These are phyloP conservation scores for Rhodotorula mucilaginosa DNA, from an alignment of 1,284 basidiomycete genomes.

Conservation along the genomic window DNA sequence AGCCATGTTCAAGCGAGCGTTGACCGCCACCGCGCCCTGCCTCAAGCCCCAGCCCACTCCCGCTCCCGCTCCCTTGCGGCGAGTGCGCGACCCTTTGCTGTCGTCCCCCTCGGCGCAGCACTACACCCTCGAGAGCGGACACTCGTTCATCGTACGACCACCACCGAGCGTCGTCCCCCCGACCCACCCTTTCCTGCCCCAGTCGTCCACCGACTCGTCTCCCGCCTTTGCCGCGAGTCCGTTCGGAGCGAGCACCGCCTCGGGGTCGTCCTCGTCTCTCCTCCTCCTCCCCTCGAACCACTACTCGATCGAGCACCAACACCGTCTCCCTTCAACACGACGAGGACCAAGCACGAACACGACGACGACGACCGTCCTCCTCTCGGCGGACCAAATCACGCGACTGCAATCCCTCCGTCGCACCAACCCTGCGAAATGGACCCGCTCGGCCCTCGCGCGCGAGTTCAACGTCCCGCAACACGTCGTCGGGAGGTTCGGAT, in stretches of 20 bases:
- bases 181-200: conserved; percentile 11
- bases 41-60: not conserved
- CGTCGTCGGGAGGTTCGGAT: conserved; percentile 30
- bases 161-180: conserved; percentile 31
- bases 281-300: conserved; percentile 2
- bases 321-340: conserved; percentile 7
- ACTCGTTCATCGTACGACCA: conserved; percentile 30
- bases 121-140: conserved; percentile 23
- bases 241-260: conserved; percentile 1
- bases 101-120: conserved; percentile 25
- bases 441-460: conserved; percentile 22
- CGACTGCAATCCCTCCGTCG: conserved; percentile 22
- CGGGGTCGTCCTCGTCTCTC: not conserved
- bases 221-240: conserved; percentile 1
- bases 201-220: not conserved
- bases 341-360: not conserved
- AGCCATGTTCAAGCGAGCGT: conserved; percentile 13
- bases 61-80: conserved; percentile 1
- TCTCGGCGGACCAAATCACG: conserved; percentile 12
- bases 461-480: conserved; percentile 25
- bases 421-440: conserved; percentile 7
- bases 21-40: not conserved
- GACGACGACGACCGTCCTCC: not conserved
- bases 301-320: not conserved
- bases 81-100: conserved; percentile 32